Evolutionary conservation across 129 eudicot genomes (phyloP).

Genomic region (Flaveria ramosissima): DNA sequence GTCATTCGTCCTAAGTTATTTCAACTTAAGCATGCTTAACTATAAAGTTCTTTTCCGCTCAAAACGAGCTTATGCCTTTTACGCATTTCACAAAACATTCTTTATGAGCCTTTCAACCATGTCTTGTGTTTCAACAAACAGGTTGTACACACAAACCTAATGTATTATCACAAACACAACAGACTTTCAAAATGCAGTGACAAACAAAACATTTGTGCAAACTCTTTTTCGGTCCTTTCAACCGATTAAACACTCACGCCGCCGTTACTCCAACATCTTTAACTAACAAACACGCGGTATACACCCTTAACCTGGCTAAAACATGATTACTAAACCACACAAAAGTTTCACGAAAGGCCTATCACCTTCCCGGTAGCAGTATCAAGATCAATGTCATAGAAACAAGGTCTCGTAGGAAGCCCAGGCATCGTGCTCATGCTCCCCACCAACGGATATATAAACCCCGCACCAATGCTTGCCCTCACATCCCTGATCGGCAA

Average conservation of each 20-base stretch:
- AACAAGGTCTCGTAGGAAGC: constrained; percentile 96
- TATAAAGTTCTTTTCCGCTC: no score
- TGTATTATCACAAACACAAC: neutral
- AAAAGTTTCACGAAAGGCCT: constrained; percentile 72
- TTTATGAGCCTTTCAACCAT: no score
- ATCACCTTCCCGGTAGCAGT: constrained; percentile 75
- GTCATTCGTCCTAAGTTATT: no score
- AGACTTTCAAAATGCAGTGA: neutral
- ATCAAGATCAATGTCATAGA: constrained; percentile 91
- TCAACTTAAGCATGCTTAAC: no score
- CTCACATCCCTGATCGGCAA: constrained; percentile 93
- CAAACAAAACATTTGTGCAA: neutral
- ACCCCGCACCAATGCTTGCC: constrained; percentile 97
- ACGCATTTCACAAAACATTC: no score
- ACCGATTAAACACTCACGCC: neutral
- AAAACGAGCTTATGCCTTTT: no score
- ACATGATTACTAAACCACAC: neutral
- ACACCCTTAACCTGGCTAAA: neutral
- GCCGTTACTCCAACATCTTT: neutral
- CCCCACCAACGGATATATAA: constrained; percentile 93
- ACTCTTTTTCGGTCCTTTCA: neutral
- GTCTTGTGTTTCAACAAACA: no score
- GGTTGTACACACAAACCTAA: no score
- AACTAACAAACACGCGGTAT: neutral
- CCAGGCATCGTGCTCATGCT: constrained; percentile 99